Evolutionary conservation across 495 filamentous ascomycete species (phyloP).

Genomic region (Entonaema liquescens): DNA sequence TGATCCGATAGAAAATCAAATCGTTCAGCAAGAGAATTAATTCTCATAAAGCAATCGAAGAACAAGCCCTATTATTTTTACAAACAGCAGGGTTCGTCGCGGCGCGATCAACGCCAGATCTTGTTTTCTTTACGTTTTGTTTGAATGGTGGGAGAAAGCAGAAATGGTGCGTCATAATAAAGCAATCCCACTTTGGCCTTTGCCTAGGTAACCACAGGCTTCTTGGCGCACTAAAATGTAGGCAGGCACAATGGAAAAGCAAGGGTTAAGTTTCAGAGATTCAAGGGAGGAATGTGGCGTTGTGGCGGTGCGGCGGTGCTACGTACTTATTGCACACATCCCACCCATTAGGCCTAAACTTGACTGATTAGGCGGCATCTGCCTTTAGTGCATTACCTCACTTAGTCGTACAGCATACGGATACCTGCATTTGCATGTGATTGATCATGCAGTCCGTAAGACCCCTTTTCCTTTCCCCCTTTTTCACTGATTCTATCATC

Average conservation of each 20-base stretch:
- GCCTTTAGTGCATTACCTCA: background rate
- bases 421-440: too few species aligned
- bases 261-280: background rate
- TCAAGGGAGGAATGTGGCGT: background rate
- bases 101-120: slow-evolving; percentile 17
- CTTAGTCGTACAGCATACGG: too few species aligned
- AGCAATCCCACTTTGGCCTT: slow-evolving; percentile 23
- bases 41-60: background rate
- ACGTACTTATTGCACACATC: background rate
- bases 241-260: background rate
- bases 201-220: slow-evolving; percentile 25
- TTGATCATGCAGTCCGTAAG: too few species aligned
- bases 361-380: background rate
- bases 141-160: background rate
- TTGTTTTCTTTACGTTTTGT: slow-evolving; percentile 1
- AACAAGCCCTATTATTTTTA: slow-evolving; percentile 4
- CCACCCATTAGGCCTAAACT: too few species aligned
- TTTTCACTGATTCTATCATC: too few species aligned
- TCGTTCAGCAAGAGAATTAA: background rate
- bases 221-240: background rate
- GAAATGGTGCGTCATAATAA: slow-evolving; percentile 41
- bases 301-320: background rate
- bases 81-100: slow-evolving; percentile 23
- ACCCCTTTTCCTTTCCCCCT: too few species aligned
- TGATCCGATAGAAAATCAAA: background rate